Evolutionary conservation across 768 basidiomycete genomes (phyloP).

Genomic region (Dioszegia aurantiaca): DNA sequence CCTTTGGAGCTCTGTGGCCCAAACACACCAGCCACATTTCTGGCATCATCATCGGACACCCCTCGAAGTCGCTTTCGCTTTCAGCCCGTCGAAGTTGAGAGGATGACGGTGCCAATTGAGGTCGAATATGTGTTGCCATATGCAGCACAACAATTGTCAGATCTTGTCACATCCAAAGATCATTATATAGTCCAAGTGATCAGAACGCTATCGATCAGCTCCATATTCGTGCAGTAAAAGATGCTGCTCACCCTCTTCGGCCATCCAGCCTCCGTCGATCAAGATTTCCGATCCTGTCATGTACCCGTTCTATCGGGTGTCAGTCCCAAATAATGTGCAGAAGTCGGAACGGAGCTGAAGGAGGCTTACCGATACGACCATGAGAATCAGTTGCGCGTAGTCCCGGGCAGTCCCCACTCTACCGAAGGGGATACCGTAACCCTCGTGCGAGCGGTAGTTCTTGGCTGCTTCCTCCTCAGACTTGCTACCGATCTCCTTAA

Average conservation of each 20-base stretch:
- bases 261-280: constrained; percentile 50
- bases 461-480: constrained; percentile 13
- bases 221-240: too few relatives aligned
- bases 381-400: constrained; percentile 43
- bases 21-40: too few relatives aligned
- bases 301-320: constrained; percentile 43
- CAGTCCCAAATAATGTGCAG: not conserved
- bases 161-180: too few relatives aligned
- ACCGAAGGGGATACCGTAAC: constrained; percentile 44
- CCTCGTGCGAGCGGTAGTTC: constrained; percentile 22
- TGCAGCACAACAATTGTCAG: too few relatives aligned
- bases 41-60: too few relatives aligned
- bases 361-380: constrained; percentile 31
- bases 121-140: too few relatives aligned
- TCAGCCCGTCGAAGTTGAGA: too few relatives aligned
- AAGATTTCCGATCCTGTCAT: constrained; percentile 43
- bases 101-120: too few relatives aligned
- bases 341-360: constrained; percentile 11
- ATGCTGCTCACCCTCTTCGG: constrained; percentile 14
- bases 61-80: too few relatives aligned
- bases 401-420: constrained; percentile 43
- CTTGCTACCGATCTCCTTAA: constrained; percentile 7
- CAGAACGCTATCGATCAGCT: too few relatives aligned
- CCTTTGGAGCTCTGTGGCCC: too few relatives aligned
- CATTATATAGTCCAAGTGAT: not conserved